Base-by-base conservation (phyloP, 805 yeast genomes). In the Metschnikowia baotianmanensis region DNA sequence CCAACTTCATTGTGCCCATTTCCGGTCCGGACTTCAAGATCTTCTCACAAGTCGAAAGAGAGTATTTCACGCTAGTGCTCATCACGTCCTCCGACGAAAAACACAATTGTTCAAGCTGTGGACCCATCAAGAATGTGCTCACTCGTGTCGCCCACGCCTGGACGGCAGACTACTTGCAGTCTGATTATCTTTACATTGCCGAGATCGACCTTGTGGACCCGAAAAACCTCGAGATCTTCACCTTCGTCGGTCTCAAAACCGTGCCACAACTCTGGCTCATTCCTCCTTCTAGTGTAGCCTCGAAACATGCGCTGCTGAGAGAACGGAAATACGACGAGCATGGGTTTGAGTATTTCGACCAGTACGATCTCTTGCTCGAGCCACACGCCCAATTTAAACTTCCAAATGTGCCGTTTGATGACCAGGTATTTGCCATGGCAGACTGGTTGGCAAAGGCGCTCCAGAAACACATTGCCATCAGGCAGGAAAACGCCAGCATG, bases 241-340 rank as follows among this genome's bases (percentile, higher is more conserved):
- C 62, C 19, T 58, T 62, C 8, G 50, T 81, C 38, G 57, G 63
- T 3, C 53, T 84, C 41, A 60, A 60, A 3, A 63, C 77, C 2
- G 77, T 82, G 3, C 93, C 95, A 1, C 81, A 78, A 44, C 49
- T 82, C n/a, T 78, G 88, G 79, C 63, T 83, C 2, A 71, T 77
- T 40, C 88, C 89, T 3, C 83, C 80, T 3, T 53, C 60, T 16
- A 26, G 28, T 20, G 35, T 55, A 5, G 35, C 51, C 15, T 38
- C 38, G 5, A 58, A 55, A 18, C 46, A 44, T 20, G 8, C 41
- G 19, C 42, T 27, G 31, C 12, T 7, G 7, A 28, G 45, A 32
- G 47, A 45, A 16, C 28, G 39, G 19, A 30, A 47, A 18, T 62
- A 57, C 23, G 54, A 53, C 34, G 61, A 57, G 4, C 53, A 49